Evolutionary conservation across 2,329 filamentous ascomycete species (phyloP), one percentile per base, ranked within the genome.

Genomic region (Leptodontidium sp.): DNA sequence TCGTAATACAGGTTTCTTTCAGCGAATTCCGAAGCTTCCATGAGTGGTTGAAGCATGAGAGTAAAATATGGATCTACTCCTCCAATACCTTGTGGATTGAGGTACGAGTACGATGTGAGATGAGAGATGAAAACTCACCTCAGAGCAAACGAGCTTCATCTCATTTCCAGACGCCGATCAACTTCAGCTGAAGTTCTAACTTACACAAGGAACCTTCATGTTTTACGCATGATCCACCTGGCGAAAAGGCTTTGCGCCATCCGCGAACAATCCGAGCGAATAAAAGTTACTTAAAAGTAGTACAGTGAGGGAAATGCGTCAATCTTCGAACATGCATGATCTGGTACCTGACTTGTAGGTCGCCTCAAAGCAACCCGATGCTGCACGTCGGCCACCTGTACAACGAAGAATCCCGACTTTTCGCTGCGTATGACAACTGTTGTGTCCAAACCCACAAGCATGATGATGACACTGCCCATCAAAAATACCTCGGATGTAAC

Each of bases 341-440:
- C 59, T 49, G 1, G 29, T 47, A 21, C 26, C 59, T 21, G 14
- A 38, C 45, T 15, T 26, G 38, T 17, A 12, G 21, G 43, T 38
- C 55, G 35, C 7, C 9, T 8, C 57, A 14, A 14, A 24, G 4
- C n/a, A 24, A 14, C 11, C 40, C n/a, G 40, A 45, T 24, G 35
- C 8, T 50, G 24, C 43, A 47, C 45, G 26, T 62, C 59, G 59
- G 59, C 59, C 59, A 62, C 24, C 14, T 50, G 59, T 62, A n/a
- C 5, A 29, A 62, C 59, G 2, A 35, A 62, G 3, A 50, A 2
- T 38, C 4, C 59, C 40, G n/a, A 24, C 5, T 17, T 38, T 5
- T 24, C 11, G 50, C 32, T 29, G 8, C 29, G 24, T 21, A 50
- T n/a, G 26, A 38, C 26, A 35, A 7, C 24, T 49, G 14, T n/a